A percentile compares a stretch with the other conserved stretches of the same genome.
phyloP scores from a whole-genome alignment of 768 basidiomycete species.

The Mycena leptocephala region DNA sequence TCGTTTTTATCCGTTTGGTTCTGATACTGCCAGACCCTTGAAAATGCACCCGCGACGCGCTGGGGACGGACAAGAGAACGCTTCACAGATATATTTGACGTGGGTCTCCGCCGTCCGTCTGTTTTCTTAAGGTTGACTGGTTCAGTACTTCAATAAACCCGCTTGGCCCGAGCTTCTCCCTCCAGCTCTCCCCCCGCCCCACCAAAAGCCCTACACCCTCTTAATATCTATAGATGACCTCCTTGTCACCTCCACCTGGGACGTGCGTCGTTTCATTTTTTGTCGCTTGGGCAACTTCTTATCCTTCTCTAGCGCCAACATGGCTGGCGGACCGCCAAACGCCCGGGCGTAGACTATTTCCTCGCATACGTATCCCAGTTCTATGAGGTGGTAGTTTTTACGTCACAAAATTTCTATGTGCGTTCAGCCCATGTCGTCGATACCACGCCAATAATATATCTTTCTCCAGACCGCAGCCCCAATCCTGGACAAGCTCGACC shows the following conservation, averaged over 20 bases:
- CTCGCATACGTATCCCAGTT: constrained; percentile 97
- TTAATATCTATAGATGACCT: constrained; percentile 94
- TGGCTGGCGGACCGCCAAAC: constrained; percentile 98
- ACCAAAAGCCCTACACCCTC: constrained; percentile 94
- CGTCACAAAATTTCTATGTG: constrained; percentile 91
- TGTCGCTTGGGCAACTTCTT: constrained; percentile 6
- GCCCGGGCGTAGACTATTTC: constrained; percentile 99
- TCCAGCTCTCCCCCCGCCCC: constrained; percentile 84
- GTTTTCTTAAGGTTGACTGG: background rate
- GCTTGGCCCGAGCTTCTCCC: constrained; percentile 95
- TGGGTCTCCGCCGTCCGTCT: constrained; percentile 52
- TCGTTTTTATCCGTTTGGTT: background rate
- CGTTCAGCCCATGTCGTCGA: constrained; percentile 47
- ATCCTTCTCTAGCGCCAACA: constrained; percentile 77
- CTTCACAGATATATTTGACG: constrained; percentile 78
- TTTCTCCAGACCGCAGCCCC: constrained; percentile 85
- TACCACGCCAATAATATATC: constrained; percentile 10
- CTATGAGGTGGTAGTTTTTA: constrained; percentile 98
- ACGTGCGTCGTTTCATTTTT: constrained; percentile 73
- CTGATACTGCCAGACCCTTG: constrained; percentile 61
- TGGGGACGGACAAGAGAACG: constrained; percentile 78
- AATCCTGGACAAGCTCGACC: constrained; percentile 94
- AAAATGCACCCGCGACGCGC: constrained; percentile 73
- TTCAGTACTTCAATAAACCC: constrained; percentile 93
- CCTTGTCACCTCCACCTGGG: constrained; percentile 94